A percentile compares a stretch with the other conserved stretches of the same genome.
Evolutionary conservation across 1,284 basidiomycete genomes (phyloP).

Genomic region (Ustilago hordei): DNA sequence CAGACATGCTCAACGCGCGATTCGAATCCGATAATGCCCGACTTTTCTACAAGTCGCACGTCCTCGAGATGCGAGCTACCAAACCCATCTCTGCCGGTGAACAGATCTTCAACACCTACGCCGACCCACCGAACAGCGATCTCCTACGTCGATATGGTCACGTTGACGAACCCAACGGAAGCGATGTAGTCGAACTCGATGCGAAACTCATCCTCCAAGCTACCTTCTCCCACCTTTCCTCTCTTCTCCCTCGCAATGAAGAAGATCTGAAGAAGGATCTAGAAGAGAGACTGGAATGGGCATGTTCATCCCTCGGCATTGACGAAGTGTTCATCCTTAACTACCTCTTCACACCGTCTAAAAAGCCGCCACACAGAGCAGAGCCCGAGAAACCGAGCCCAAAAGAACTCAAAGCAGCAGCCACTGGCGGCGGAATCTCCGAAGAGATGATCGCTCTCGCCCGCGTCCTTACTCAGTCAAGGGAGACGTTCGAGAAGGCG

Average conservation of each 20-base stretch:
- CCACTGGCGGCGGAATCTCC: conserved; percentile 75
- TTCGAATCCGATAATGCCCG: conserved; percentile 73
- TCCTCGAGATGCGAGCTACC: conserved; percentile 85
- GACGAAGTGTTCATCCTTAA: conserved; percentile 63
- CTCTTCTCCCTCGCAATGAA: conserved; percentile 4
- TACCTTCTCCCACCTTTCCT: conserved; percentile 16
- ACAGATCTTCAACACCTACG: conserved; percentile 95
- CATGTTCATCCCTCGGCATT: conserved; percentile 57
- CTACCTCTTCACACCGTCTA: conserved; percentile 58
- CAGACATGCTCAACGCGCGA: conserved; percentile 78
- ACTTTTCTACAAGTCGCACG: conserved; percentile 81
- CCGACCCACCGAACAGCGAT: conserved; percentile 92
- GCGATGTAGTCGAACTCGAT: conserved; percentile 85
- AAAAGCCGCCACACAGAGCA: conserved; percentile 47
- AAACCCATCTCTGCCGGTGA: conserved; percentile 81
- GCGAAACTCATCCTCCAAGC: conserved; percentile 80
- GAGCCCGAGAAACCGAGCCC: conserved; percentile 29
- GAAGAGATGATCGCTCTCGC: conserved; percentile 78
- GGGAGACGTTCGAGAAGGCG: conserved; percentile 77
- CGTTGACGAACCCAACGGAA: conserved; percentile 88
- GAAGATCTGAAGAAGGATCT: conserved; percentile 35
- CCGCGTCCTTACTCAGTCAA: conserved; percentile 77
- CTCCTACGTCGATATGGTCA: conserved; percentile 93
- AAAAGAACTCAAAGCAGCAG: conserved; percentile 49
- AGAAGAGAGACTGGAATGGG: conserved; percentile 55